Evolutionary conservation across 306 rosid genomes (phyloP), one percentile per base, ranked within the genome.

Genomic region (Cucurbita moschata): DNA sequence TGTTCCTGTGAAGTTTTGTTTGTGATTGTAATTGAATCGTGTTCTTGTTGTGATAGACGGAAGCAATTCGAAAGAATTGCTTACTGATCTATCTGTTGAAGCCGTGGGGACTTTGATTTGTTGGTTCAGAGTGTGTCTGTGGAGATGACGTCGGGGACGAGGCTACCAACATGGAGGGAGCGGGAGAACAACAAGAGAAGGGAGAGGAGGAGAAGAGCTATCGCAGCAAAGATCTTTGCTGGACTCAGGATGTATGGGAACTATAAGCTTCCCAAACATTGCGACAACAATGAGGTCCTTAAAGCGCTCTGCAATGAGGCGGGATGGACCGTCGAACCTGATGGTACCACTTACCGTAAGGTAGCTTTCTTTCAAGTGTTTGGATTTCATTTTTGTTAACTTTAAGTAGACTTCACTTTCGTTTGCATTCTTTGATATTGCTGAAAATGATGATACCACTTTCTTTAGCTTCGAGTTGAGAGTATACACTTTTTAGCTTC

Each of bases 271-370:
- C 98, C 98, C 0, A 92, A 89, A 58, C 96, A 92, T 79, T 92
- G 98, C 78, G 96, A 92, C 71, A 92, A 92, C 86, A 92, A 92
- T n/a, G 96, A 92, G 79, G 98, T 89, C 52, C 95, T 92, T 74
- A 92, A 89, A 62, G 98, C 98, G 72, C 95, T 92, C 75, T 92
- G 96, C 78, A 79, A 84, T 71, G 96, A 92, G 42, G 98, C 96
- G 6, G 95, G 96, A 74, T 92, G 96, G 96, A 79, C 68, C 73
- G 96, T 92, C 59, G 96, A 92, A 78, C 79, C 82, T 3, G 97
- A 92, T 37, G 96, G 96, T 75, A 92, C 96, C 77, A 89, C 98
- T 13, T 92, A 92, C 63, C 90, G 91, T 21, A 92, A 89, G 98
- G 98, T 92, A 88, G 40, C 57, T 49, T 1, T 61, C 50, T 46